Conservation (phyloP, 2,329 filamentous ascomycete genomes). For the Thielaviopsis musarum region DNA sequence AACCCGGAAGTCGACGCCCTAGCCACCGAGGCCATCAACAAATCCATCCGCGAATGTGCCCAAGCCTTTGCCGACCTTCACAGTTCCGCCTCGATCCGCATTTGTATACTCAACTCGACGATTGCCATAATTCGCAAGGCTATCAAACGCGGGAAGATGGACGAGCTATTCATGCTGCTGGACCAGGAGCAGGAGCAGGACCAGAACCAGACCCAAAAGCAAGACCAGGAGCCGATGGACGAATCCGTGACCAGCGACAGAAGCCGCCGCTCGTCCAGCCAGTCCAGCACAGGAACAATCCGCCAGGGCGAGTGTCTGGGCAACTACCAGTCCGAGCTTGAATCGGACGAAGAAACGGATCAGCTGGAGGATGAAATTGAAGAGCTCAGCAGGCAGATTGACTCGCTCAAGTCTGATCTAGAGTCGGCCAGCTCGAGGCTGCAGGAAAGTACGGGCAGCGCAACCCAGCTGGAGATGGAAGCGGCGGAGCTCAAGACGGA, state of each 20-base stretch:
- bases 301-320: neutral
- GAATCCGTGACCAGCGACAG: too few species aligned
- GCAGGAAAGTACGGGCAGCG: neutral
- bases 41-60: neutral
- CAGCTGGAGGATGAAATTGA: neutral
- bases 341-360: neutral
- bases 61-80: neutral
- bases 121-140: neutral
- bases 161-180: neutral
- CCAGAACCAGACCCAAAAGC: too few species aligned
- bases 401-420: neutral
- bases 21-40: neutral
- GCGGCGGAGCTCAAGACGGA: too few species aligned
- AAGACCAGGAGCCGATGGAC: too few species aligned
- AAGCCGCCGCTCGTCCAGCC: neutral
- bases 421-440: neutral
- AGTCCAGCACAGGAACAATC: neutral
- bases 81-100: neutral
- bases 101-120: neutral
- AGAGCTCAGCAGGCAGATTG: neutral
- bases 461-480: too few species aligned
- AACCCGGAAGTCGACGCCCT: neutral
- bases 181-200: too few species aligned
- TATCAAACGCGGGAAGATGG: neutral
- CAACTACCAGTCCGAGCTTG: neutral